Conservation (phyloP, 2,329 filamentous ascomycete genomes). For the Talaromyces sp. region DNA sequence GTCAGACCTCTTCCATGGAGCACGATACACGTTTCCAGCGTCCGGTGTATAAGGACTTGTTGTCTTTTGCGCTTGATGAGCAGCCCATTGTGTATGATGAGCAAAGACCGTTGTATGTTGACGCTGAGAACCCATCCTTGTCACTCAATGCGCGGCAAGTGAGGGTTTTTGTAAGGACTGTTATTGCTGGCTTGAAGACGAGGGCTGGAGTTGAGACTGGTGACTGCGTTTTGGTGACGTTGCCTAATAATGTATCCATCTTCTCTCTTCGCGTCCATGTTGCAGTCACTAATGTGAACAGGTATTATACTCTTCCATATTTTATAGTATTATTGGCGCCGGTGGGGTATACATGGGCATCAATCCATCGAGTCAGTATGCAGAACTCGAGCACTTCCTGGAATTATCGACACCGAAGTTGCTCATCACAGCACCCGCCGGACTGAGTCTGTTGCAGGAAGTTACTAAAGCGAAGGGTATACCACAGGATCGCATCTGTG, state of each 20-base stretch:
- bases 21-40: background rate
- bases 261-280: background rate
- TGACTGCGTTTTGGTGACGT: conserved; percentile 43
- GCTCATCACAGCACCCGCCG: conserved; percentile 43
- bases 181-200: conserved; percentile 40
- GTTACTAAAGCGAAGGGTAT: conserved; percentile 8
- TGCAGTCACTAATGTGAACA: conserved; percentile 13
- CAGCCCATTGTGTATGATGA: conserved; percentile 34
- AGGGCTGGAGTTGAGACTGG: conserved; percentile 37
- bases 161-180: conserved; percentile 32
- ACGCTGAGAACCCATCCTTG: conserved; percentile 38
- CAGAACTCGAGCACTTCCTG: conserved; percentile 49
- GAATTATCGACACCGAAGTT: conserved; percentile 43
- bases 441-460: conserved; percentile 30
- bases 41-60: conserved; percentile 35
- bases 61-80: conserved; percentile 40
- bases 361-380: conserved; percentile 47
- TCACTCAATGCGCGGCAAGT: conserved; percentile 37
- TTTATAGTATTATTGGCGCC: conserved; percentile 43
- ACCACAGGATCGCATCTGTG: conserved; percentile 17
- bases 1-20: conserved; percentile 1
- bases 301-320: conserved; percentile 39
- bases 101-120: conserved; percentile 41
- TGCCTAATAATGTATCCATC: conserved; percentile 38
- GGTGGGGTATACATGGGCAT: conserved; percentile 51